Conservation (phyloP, 805 yeast genomes). For the Starmerella gropengiesseri region DNA sequence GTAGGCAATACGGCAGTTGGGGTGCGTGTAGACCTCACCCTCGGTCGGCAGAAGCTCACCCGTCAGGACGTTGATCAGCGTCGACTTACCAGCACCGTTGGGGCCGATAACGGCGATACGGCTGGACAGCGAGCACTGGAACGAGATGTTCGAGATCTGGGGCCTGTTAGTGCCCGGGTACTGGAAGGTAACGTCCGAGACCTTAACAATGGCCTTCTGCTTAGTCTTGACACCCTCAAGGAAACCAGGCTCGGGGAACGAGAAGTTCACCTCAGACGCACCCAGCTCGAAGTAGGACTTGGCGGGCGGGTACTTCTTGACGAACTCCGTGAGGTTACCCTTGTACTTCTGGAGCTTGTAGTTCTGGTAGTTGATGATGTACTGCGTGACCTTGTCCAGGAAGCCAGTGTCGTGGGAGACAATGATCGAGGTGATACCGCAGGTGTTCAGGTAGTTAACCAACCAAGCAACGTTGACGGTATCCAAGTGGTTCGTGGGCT, state of each 20-base stretch:
- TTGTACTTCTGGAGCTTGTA: slow-evolving; percentile 98
- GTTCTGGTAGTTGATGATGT: slow-evolving; percentile 99
- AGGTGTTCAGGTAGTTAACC: slow-evolving; percentile 96
- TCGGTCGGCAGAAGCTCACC: slow-evolving; percentile 97
- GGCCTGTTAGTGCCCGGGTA: slow-evolving; percentile 98
- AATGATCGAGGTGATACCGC: slow-evolving; percentile 96
- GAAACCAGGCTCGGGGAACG: slow-evolving; percentile 99
- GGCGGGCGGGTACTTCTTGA: slow-evolving; percentile 97
- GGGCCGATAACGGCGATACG: slow-evolving; percentile 99
- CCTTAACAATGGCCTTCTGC: slow-evolving; percentile 99
- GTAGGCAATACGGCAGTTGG: slow-evolving; percentile 99
- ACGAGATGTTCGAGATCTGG: slow-evolving; percentile 78
- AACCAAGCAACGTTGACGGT: slow-evolving; percentile 99
- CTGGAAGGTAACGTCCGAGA: slow-evolving; percentile 95
- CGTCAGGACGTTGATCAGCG: slow-evolving; percentile 95
- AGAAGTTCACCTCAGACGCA: slow-evolving; percentile 93
- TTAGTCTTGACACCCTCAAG: slow-evolving; percentile 99
- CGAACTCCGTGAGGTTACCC: slow-evolving; percentile 99
- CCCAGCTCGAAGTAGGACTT: slow-evolving; percentile 97
- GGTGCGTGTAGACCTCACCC: slow-evolving; percentile 99
- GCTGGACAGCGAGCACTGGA: slow-evolving; percentile 98
- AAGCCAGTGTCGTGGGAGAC: slow-evolving; percentile 99
- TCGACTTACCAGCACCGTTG: slow-evolving; percentile 99
- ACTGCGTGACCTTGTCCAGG: slow-evolving; percentile 94
- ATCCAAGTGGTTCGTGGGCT: slow-evolving; percentile 99